Evolutionary conservation across 352 stramenopile genomes (phyloP).

Genomic region (Pythium periplocum): DNA sequence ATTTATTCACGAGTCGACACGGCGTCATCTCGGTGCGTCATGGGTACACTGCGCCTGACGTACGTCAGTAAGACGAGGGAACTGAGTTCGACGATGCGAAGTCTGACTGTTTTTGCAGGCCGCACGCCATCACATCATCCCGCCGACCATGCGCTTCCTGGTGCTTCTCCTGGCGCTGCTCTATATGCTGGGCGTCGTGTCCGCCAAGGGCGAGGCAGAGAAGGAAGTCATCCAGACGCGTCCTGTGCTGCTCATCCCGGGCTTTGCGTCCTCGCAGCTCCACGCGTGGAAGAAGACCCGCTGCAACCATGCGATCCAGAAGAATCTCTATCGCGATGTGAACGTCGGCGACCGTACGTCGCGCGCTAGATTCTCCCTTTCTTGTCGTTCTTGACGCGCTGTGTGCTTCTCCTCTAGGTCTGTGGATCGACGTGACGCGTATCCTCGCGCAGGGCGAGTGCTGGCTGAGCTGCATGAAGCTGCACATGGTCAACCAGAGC

Average conservation of each 20-base stretch:
- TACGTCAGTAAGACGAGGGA: too few relatives aligned
- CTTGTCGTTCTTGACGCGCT: too few relatives aligned
- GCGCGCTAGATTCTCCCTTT: not conserved
- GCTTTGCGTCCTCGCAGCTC: constrained; percentile 78
- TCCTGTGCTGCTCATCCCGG: constrained; percentile 67
- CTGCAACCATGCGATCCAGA: constrained; percentile 59
- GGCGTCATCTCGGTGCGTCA: too few relatives aligned
- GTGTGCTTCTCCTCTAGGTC: constrained; percentile 15
- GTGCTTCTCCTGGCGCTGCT: not conserved
- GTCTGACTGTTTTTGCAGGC: too few relatives aligned
- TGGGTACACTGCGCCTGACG: too few relatives aligned
- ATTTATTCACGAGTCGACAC: too few relatives aligned
- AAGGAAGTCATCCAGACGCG: constrained; percentile 21
- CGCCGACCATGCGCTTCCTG: too few relatives aligned
- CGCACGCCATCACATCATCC: too few relatives aligned
- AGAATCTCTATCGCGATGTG: constrained; percentile 74
- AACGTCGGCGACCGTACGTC: constrained; percentile 68
- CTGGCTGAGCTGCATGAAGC: constrained; percentile 74
- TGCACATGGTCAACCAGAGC: constrained; percentile 59
- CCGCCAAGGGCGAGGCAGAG: constrained; percentile 12
- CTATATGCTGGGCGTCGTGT: not conserved
- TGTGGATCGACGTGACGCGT: constrained; percentile 72
- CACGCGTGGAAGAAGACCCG: constrained; percentile 56
- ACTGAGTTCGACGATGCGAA: too few relatives aligned
- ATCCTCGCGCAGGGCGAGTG: constrained; percentile 70